Evolutionary conservation across 2,329 filamentous ascomycete genomes (phyloP), one percentile per base, ranked within the genome.

Genomic region (Colletotrichum liriopes): DNA sequence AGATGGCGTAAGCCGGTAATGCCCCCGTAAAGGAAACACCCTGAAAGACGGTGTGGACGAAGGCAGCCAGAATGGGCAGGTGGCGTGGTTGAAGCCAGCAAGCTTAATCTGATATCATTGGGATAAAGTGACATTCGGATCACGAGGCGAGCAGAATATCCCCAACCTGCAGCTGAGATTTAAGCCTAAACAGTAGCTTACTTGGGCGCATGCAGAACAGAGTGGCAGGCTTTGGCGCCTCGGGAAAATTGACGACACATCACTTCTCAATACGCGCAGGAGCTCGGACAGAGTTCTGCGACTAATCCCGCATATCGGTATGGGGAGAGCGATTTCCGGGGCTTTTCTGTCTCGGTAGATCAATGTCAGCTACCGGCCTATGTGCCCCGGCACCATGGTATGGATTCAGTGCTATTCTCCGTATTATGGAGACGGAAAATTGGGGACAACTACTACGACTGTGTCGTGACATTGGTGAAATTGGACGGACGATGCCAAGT

Each of bases 401-500:
- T 43, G 47, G 29, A 39, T 63, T 64, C 60, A 54, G 70, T 26
- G 58, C 65, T 61, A n/a, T 55, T 32, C 65, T 72, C 70, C 70
- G 59, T 45, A 20, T 52, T 23, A 35, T 35, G 16, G 26, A 23
- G 49, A 43, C n/a, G 16, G 12, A 43, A 55, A 18, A 32, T 14
- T 20, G 39, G 61, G 37, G 9, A 47, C 7, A 47, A 64, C 7
- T 41, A 64, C 60, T 32, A 45, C 58, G 29, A 49, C 29, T 52
- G 51, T 26, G 43, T 26, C 16, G n/a, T 26, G 16, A 16, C 55
- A 16, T 41, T 8, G 32, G 18, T 49, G 54, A 72, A 70, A 72
- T 72, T 72, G 65, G 59, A 72, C 60, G 70, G 65, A 72, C 70
- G 32, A 65, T 55, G 70, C 65, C 70, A 72, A 72, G 65, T 60